Percentiles rank a stretch among this genome's conserved stretches.
These are phyloP conservation scores for Sungouiozyma ichnusensis DNA, from an alignment of 805 yeast species.

Conservation along the genomic window DNA sequence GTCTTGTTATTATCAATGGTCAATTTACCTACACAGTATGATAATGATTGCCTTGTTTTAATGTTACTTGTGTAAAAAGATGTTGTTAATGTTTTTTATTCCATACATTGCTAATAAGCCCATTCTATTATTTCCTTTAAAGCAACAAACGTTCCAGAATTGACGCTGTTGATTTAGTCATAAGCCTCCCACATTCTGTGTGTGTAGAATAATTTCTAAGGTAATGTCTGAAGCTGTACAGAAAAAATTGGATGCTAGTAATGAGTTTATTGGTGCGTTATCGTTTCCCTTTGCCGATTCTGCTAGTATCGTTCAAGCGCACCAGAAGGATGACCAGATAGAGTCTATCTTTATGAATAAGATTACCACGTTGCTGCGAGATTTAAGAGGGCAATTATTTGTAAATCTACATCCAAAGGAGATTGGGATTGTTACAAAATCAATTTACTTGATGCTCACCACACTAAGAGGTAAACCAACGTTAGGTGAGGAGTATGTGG, in stretches of 20 bases:
- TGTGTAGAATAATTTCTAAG: background rate
- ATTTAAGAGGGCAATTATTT: constrained; percentile 51
- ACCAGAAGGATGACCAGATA: constrained; percentile 79
- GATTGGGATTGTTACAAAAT: constrained; percentile 45
- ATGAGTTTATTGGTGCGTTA: background rate
- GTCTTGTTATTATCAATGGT: no score
- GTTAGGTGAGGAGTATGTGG: constrained; percentile 90
- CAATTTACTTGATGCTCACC: constrained; percentile 61
- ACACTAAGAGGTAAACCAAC: constrained; percentile 72
- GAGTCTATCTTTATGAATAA: constrained; percentile 45
- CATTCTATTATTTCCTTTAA: no score
- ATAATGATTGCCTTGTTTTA: no score
- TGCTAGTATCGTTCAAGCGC: constrained; percentile 82
- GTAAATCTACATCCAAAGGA: constrained; percentile 54
- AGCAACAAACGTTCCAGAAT: no score
- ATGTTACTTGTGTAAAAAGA: no score
- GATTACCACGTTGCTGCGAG: constrained; percentile 44
- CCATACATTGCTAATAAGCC: no score
- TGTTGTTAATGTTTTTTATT: no score
- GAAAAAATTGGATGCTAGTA: background rate
- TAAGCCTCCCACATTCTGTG: no score
- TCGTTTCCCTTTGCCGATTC: constrained; percentile 67
- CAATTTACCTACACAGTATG: no score
- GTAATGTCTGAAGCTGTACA: background rate
- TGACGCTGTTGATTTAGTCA: no score